phyloP scores from a whole-genome alignment of 345 rosid species.

The Bruguiera sexangula region DNA sequence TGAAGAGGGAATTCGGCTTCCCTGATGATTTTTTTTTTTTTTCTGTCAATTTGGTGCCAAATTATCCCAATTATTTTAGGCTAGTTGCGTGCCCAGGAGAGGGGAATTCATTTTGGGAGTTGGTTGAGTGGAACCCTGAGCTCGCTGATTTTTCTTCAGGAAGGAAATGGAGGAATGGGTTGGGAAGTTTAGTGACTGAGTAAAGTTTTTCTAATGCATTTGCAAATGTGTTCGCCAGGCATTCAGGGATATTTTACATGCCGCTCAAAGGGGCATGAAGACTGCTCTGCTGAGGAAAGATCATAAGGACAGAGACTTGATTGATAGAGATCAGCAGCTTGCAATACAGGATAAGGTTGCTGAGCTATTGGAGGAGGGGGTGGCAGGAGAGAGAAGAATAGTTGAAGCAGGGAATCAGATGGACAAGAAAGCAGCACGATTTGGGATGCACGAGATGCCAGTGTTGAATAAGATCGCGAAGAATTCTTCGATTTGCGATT shows the following conservation, averaged over 20 bases:
- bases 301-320: conserved; percentile 48
- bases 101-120: conserved; percentile 59
- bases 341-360: conserved; percentile 66
- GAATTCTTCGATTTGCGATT: neutral
- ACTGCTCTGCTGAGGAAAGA: conserved; percentile 79
- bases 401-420: conserved; percentile 22
- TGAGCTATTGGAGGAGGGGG: conserved; percentile 57
- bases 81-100: conserved; percentile 52
- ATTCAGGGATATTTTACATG: conserved; percentile 81
- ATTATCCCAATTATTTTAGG: conserved; percentile 60
- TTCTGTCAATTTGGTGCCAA: conserved; percentile 51
- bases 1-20: conserved; percentile 86
- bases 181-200: conserved; percentile 69
- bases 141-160: conserved; percentile 60
- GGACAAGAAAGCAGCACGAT: conserved; percentile 12
- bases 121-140: conserved; percentile 62
- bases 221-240: conserved; percentile 72
- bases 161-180: conserved; percentile 95
- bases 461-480: too few species aligned
- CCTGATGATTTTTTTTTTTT: conserved; percentile 42
- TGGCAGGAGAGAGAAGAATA: conserved; percentile 55
- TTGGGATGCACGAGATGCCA: neutral
- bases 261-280: conserved; percentile 79
- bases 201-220: conserved; percentile 74
- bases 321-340: conserved; percentile 63